Conservation (phyloP, 192 early-diverging fungal genomes). For the Linnemannia exigua region DNA sequence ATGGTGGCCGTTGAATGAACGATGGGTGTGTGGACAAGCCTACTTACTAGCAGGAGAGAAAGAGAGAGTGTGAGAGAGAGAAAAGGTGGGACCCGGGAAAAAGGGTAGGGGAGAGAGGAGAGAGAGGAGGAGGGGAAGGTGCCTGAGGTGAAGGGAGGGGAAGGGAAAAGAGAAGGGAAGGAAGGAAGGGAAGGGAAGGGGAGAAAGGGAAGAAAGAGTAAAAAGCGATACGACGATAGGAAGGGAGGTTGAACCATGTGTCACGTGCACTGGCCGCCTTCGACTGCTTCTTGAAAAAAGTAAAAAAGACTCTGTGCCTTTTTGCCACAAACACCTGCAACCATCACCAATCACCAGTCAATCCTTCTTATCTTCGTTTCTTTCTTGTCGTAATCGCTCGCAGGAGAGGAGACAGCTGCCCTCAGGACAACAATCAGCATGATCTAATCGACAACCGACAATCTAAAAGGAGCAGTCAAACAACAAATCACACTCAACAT, state of each 20-base stretch:
- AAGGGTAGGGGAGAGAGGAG: neutral
- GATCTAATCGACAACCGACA: neutral
- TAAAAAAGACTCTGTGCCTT: too few relatives aligned
- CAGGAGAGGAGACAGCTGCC: neutral
- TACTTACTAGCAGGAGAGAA: slow-evolving; percentile 12
- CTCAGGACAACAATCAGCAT: neutral
- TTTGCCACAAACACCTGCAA: too few relatives aligned
- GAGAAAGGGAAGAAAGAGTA: neutral
- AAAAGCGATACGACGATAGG: neutral
- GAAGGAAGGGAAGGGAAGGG: neutral
- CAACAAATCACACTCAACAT: neutral
- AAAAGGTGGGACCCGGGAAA: neutral
- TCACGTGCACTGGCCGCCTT: neutral
- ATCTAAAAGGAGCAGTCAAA: neutral
- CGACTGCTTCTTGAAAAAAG: too few relatives aligned
- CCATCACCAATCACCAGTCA: neutral
- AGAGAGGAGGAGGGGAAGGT: neutral
- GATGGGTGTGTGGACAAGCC: neutral
- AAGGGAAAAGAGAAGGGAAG: neutral
- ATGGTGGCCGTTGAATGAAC: neutral
- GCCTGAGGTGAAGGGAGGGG: neutral
- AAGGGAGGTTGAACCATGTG: neutral
- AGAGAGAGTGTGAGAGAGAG: slow-evolving; percentile 7
- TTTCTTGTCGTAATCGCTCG: neutral
- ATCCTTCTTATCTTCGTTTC: neutral